Evolutionary conservation across 140 eudicot species (phyloP).

Genomic region (Anethum foeniculum): DNA sequence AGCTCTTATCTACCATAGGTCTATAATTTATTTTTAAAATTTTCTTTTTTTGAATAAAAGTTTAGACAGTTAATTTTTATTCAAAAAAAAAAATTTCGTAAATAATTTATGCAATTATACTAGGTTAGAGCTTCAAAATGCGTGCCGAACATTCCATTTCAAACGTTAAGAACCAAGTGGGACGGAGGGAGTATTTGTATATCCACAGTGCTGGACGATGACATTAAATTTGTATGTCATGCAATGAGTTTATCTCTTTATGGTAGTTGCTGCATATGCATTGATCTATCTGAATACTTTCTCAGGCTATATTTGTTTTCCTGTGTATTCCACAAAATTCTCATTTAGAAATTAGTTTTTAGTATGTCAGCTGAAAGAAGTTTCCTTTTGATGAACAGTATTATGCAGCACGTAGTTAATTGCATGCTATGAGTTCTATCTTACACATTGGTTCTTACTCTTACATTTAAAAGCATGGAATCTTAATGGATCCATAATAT

Average conservation of each 20-base stretch:
- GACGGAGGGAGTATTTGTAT: too few species aligned
- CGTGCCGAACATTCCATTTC: too few species aligned
- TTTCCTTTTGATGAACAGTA: neutral
- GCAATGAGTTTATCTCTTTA: neutral
- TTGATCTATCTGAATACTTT: neutral
- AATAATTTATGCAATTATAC: too few species aligned
- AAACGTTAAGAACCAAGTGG: too few species aligned
- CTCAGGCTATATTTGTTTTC: neutral
- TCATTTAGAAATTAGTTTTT: neutral
- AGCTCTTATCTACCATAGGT: too few species aligned
- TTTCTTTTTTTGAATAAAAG: too few species aligned
- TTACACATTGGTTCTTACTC: neutral
- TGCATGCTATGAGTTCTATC: neutral
- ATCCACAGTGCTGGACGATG: neutral
- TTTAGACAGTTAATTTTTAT: too few species aligned
- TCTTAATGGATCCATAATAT: neutral
- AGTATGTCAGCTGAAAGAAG: neutral
- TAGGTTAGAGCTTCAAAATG: too few species aligned
- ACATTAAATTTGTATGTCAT: neutral
- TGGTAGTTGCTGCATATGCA: neutral
- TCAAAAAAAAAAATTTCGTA: too few species aligned
- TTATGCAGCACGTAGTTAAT: neutral
- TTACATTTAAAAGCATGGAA: neutral
- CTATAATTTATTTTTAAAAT: too few species aligned
- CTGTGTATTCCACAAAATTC: neutral